These are phyloP conservation scores for Lasiodiplodia theobromae DNA, from an alignment of 2,329 filamentous ascomycete species.

Conservation along the genomic window DNA sequence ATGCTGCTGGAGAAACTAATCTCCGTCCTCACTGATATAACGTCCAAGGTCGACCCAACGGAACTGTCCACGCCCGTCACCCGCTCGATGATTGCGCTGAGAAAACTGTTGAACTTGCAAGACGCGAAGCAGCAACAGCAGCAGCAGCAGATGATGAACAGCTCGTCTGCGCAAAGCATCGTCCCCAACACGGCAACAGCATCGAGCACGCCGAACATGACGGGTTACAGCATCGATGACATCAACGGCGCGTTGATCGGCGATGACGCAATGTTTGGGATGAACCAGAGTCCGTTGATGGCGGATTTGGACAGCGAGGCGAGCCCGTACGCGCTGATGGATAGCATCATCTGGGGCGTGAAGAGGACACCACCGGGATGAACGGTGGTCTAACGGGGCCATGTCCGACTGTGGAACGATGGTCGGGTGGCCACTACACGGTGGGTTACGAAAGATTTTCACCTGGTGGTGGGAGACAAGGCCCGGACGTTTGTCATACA, in stretches of 20 bases:
- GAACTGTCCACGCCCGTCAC: slow-evolving; percentile 58
- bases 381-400: background rate
- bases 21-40: slow-evolving; percentile 55
- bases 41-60: slow-evolving; percentile 54
- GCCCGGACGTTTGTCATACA: background rate
- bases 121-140: slow-evolving; percentile 40
- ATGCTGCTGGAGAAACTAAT: slow-evolving; percentile 56
- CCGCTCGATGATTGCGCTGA: slow-evolving; percentile 54
- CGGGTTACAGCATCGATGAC: slow-evolving; percentile 45
- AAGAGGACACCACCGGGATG: slow-evolving; percentile 28
- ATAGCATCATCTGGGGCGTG: slow-evolving; percentile 56
- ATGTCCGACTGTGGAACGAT: background rate
- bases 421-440: background rate
- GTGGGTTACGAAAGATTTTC: background rate
- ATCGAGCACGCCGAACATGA: slow-evolving; percentile 32
- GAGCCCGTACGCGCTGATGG: slow-evolving; percentile 57
- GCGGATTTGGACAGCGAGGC: slow-evolving; percentile 49
- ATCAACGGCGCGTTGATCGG: slow-evolving; percentile 45
- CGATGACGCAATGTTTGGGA: slow-evolving; percentile 38
- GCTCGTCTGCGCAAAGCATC: slow-evolving; percentile 14
- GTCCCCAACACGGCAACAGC: slow-evolving; percentile 34
- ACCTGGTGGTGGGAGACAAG: background rate
- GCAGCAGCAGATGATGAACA: slow-evolving; percentile 37
- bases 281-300: slow-evolving; percentile 46
- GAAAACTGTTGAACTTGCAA: slow-evolving; percentile 49